Percentiles rank a stretch among this genome's conserved stretches.
phyloP scores from a whole-genome alignment of 2,329 filamentous ascomycete species.

The Scorias spongiosa region DNA sequence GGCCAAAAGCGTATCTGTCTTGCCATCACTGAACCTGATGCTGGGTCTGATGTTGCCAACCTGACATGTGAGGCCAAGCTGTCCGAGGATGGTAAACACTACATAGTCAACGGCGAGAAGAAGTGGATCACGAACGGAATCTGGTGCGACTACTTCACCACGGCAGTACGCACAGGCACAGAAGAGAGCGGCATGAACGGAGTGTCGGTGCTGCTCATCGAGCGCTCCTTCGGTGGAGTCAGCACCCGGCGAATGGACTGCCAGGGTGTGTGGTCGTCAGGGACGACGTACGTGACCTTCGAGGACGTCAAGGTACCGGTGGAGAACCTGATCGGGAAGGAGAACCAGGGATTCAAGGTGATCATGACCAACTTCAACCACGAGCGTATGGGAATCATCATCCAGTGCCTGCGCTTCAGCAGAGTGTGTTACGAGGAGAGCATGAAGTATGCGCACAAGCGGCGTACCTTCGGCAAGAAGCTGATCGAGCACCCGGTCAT shows the following conservation, averaged over 20 bases:
- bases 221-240: conserved; percentile 70
- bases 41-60: conserved; percentile 89
- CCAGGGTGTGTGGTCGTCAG: conserved; percentile 89
- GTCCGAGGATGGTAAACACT: conserved; percentile 90
- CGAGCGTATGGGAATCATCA: conserved; percentile 96
- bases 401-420: conserved; percentile 88
- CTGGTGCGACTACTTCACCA: conserved; percentile 95
- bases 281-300: conserved; percentile 94
- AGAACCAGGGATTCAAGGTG: conserved; percentile 95
- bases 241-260: conserved; percentile 94
- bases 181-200: conserved; percentile 69
- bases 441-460: conserved; percentile 94
- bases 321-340: conserved; percentile 95
- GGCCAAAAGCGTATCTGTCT: conserved; percentile 96
- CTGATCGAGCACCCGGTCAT: conserved; percentile 96
- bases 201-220: conserved; percentile 78
- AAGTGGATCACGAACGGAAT: conserved; percentile 97
- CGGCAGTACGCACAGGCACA: conserved; percentile 78
- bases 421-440: conserved; percentile 96
- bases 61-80: conserved; percentile 91
- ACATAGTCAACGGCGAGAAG: conserved; percentile 99
- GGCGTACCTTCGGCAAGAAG: conserved; percentile 88
- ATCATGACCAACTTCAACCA: conserved; percentile 99
- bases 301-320: conserved; percentile 98
- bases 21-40: conserved; percentile 91